Conservation (phyloP, 2,329 filamentous ascomycete species). For the Hysterium pulicare region DNA sequence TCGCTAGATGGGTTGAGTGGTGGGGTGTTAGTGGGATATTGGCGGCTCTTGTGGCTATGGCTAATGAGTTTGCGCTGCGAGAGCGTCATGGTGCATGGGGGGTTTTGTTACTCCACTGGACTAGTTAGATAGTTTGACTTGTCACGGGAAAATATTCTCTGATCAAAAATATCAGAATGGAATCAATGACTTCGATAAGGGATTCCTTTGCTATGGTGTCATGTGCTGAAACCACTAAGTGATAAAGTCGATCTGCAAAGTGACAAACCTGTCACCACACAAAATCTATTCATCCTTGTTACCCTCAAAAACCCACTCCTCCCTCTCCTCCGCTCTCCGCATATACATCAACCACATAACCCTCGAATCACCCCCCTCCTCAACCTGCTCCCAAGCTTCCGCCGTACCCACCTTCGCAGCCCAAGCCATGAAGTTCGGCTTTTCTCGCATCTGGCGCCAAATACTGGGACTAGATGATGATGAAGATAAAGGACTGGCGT, state of each 20-base stretch:
- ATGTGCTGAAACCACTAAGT: too few species aligned
- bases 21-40: constrained; percentile 22
- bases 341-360: not conserved
- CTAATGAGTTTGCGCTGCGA: too few species aligned
- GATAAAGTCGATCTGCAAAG: too few species aligned
- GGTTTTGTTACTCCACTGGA: too few species aligned
- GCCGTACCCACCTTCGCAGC: not conserved
- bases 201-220: not conserved
- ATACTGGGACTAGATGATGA: too few species aligned
- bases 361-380: not conserved
- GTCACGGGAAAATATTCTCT: constrained; percentile 31
- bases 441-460: not conserved
- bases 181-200: constrained; percentile 26
- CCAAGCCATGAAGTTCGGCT: not conserved
- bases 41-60: too few species aligned
- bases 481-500: too few species aligned
- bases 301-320: not conserved
- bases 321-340: not conserved
- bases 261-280: too few species aligned
- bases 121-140: too few species aligned
- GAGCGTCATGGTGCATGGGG: too few species aligned
- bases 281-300: too few species aligned
- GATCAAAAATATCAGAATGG: constrained; percentile 29
- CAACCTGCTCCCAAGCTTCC: not conserved
- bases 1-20: constrained; percentile 59